Evolutionary conservation across 176 grass and related monocot species (phyloP), one percentile per base, ranked within the genome.

Genomic region (Carex littledalei): DNA sequence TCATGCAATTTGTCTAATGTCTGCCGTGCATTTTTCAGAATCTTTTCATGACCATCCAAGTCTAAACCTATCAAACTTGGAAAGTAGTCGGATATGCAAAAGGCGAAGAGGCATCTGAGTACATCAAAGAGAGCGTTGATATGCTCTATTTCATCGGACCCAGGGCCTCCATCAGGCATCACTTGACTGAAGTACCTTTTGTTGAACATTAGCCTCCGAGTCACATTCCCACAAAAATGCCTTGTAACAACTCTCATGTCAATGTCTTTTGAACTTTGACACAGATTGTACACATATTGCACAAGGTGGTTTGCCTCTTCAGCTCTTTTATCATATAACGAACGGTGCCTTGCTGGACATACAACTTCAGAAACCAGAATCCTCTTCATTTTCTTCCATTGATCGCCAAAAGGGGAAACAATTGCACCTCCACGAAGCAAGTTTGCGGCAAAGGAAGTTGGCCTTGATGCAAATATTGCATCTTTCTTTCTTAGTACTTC

Each of bases 341-440:
- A 77, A 34, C 7, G 63, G 41, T 90, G 86, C 52, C 81, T 92
- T 1, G 79, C 29, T 1, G 85, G 84, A 24, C 8, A 64, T 1
- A 92, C 55, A 11, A 90, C 6, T 70, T 92, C 90, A 1, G 81
- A 65, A 49, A 76, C 55, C 7, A 92, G 58, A 34, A 94, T 84
- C 22, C 85, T 87, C 13, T 84, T 79, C 93, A 94, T 92, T 87
- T 92, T 94, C 72, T 55, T 81, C 93, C 90, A 92, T 85, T 89
- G 90, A 58, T 92, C 90, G 1, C 91, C 91, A 65, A 66, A 86
- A 10, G 89, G 87, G n/a, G 87, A 56, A 41, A 96, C 52, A 86
- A 58, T 78, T 32, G 63, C 72, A 1, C 89, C 85, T 0, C 83
- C 8, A 71, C 87, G 65, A 64, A 88, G 65, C 16, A 80, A 29